Evolutionary conservation across 495 filamentous ascomycete species (phyloP).

Genomic region (Baudoinia panamericana): DNA sequence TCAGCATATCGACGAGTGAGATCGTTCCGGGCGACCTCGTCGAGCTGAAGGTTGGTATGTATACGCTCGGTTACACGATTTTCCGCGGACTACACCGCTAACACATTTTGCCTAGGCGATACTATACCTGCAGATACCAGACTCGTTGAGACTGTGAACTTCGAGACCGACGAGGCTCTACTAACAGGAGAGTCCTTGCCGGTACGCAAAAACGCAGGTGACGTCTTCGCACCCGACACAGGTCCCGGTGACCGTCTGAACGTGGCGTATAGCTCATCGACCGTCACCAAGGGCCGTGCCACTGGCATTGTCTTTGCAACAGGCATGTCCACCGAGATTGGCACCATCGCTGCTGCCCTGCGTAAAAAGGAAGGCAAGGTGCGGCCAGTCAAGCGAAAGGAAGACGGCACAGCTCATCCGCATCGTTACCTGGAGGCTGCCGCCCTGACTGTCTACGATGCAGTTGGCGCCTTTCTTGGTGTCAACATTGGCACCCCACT

Average conservation of each 20-base stretch:
- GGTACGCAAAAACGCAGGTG: conserved; percentile 40
- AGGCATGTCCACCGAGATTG: conserved; percentile 61
- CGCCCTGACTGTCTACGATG: conserved; percentile 50
- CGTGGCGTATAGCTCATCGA: conserved; percentile 58
- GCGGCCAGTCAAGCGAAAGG: conserved; percentile 30
- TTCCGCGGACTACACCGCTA: too few species aligned
- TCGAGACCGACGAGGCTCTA: conserved; percentile 61
- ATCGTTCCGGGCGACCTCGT: conserved; percentile 74
- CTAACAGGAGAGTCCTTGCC: conserved; percentile 69
- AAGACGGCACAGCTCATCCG: conserved; percentile 29
- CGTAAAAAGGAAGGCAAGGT: conserved; percentile 32
- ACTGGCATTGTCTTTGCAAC: conserved; percentile 57
- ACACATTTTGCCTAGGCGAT: too few species aligned
- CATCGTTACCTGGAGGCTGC: conserved; percentile 57
- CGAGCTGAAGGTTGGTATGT: too few species aligned
- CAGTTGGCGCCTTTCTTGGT: conserved; percentile 44
- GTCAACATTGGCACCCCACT: conserved; percentile 46
- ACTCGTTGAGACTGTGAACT: conserved; percentile 55
- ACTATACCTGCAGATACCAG: conserved; percentile 58
- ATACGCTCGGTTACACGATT: too few species aligned
- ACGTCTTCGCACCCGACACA: conserved; percentile 32
- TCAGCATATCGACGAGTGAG: conserved; percentile 53
- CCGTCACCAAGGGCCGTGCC: conserved; percentile 56
- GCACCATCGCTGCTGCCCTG: conserved; percentile 49
- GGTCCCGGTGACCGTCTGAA: conserved; percentile 59